A percentile compares a stretch with the other conserved stretches of the same genome.
Conservation (phyloP, 139 green algal species). For the Chlamydomonas eustigma region DNA sequence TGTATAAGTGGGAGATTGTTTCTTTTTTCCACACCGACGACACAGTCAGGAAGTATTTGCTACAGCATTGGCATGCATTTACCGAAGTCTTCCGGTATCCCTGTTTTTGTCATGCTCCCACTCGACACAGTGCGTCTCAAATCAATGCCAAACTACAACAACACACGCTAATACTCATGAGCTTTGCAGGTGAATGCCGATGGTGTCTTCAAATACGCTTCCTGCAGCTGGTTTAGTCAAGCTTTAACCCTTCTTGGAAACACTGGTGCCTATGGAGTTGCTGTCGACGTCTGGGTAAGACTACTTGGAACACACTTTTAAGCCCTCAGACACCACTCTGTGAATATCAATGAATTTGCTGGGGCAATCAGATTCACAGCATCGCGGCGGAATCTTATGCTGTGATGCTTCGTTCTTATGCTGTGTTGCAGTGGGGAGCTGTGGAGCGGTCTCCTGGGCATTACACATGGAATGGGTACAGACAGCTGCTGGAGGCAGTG, state of each 20-base stretch:
- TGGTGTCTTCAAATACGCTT: constrained; percentile 69
- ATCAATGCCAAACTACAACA: not conserved
- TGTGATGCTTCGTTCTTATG: not conserved
- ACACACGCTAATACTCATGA: constrained; percentile 1
- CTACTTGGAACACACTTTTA: not conserved
- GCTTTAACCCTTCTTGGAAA: constrained; percentile 64
- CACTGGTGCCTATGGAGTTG: constrained; percentile 77
- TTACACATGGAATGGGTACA: constrained; percentile 84
- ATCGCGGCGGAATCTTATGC: too few relatives aligned
- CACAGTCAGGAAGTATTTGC: too few relatives aligned
- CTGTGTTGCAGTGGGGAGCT: constrained; percentile 73
- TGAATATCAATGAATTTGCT: too few relatives aligned
- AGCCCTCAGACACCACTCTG: not conserved
- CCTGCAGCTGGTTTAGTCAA: constrained; percentile 59
- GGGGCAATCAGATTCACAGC: too few relatives aligned
- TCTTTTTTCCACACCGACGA: too few relatives aligned
- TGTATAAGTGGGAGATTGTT: too few relatives aligned
- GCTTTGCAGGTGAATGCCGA: constrained; percentile 61
- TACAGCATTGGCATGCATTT: not conserved
- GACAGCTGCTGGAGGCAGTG: constrained; percentile 72
- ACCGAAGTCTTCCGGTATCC: not conserved
- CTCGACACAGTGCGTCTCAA: constrained; percentile 81
- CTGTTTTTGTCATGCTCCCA: constrained; percentile 76
- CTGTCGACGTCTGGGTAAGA: constrained; percentile 84
- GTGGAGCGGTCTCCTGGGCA: constrained; percentile 71